Evolutionary conservation across 1,284 basidiomycete genomes (phyloP).

Genomic region (Sanguinoderma infundibulare): DNA sequence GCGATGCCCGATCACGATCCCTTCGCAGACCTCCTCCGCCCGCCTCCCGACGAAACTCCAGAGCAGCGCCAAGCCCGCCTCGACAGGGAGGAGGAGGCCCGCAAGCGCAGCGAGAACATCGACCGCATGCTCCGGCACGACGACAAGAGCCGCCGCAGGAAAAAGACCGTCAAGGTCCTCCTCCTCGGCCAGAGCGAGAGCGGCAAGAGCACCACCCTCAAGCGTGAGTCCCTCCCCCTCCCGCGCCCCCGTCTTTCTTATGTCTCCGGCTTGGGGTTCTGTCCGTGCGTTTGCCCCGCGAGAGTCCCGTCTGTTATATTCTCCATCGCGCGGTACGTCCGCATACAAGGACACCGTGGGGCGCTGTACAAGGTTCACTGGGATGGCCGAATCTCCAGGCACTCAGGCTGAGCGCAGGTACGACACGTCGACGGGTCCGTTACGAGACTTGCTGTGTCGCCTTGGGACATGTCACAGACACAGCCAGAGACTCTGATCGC

Average conservation of each 20-base stretch:
- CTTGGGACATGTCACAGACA: constrained; percentile 18
- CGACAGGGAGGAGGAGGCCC: constrained; percentile 67
- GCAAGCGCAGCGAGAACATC: constrained; percentile 73
- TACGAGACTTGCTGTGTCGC: neutral
- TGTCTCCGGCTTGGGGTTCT: constrained; percentile 7
- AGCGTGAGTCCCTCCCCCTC: constrained; percentile 64
- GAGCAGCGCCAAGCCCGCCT: constrained; percentile 65
- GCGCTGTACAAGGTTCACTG: constrained; percentile 19
- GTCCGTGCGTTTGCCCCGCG: constrained; percentile 5
- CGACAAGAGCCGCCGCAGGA: constrained; percentile 58
- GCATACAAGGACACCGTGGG: constrained; percentile 1
- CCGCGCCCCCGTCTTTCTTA: constrained; percentile 1
- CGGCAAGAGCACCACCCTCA: constrained; percentile 81
- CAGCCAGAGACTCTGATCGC: constrained; percentile 16
- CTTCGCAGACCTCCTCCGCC: constrained; percentile 63
- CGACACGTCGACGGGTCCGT: constrained; percentile 1
- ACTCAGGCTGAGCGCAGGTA: constrained; percentile 16
- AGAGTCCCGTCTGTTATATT: neutral
- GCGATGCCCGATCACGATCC: constrained; percentile 53
- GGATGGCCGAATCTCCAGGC: neutral
- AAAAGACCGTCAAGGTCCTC: constrained; percentile 72
- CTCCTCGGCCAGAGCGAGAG: constrained; percentile 84
- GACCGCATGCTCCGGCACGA: constrained; percentile 76
- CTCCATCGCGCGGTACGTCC: neutral
- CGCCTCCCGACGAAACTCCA: constrained; percentile 71